Evolutionary conservation across 345 rosid genomes (phyloP).

Genomic region (Acer negundo): DNA sequence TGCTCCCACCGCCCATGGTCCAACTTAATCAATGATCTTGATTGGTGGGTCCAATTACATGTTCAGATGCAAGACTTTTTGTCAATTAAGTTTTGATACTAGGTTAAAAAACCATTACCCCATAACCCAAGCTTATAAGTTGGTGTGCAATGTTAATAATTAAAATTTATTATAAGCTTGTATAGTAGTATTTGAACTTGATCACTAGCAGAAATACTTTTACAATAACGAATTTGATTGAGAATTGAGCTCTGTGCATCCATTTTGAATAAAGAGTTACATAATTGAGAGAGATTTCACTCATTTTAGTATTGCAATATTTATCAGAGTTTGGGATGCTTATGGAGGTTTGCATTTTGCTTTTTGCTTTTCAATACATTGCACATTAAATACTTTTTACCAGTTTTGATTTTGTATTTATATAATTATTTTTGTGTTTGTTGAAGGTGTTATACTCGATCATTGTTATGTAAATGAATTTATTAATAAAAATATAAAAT

Average conservation of each 20-base stretch:
- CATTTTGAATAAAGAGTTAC: neutral
- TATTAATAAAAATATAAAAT: neutral
- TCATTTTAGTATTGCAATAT: neutral
- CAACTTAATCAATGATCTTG: too few relatives aligned
- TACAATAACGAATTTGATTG: neutral
- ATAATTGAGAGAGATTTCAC: neutral
- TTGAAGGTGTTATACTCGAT: conserved; percentile 2
- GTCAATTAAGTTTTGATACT: neutral
- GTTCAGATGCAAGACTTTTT: too few relatives aligned
- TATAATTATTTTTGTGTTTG: neutral
- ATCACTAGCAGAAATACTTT: neutral
- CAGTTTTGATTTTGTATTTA: neutral
- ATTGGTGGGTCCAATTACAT: too few relatives aligned
- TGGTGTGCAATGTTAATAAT: neutral
- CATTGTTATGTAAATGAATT: neutral
- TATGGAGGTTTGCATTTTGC: neutral
- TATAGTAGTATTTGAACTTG: neutral
- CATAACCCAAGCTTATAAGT: neutral
- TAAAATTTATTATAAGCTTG: neutral
- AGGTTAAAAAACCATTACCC: neutral
- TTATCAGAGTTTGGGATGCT: neutral
- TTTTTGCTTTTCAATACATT: neutral
- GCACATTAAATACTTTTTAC: neutral
- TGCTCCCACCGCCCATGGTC: neutral
- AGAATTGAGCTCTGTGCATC: conserved; percentile 5